Percentiles rank a stretch among this genome's conserved stretches.
phyloP scores from a whole-genome alignment of 2,329 filamentous ascomycete species.

The Fusarium coffeatum region DNA sequence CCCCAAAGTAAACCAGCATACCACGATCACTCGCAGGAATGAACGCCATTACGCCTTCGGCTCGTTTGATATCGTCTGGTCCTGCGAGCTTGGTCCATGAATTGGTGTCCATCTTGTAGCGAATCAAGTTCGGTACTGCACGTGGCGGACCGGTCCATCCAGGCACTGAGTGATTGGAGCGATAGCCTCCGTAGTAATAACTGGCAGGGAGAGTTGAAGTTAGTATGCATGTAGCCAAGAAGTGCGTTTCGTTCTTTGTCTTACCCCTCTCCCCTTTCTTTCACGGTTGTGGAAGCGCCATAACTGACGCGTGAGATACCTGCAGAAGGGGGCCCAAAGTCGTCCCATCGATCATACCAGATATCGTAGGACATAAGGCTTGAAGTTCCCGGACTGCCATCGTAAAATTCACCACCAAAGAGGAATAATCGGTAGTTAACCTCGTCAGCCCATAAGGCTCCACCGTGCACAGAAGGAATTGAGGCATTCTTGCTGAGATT shows the following conservation, averaged over 20 bases:
- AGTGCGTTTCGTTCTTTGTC: rapidly evolving
- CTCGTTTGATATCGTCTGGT: neutral
- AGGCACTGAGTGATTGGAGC: neutral
- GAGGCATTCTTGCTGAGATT: conserved; percentile 11
- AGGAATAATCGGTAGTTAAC: conserved; percentile 6
- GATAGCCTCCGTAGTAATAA: neutral
- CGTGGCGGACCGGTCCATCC: neutral
- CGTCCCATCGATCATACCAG: conserved; percentile 7
- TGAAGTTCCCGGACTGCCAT: neutral
- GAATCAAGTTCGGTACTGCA: neutral
- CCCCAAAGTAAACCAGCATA: conserved; percentile 2
- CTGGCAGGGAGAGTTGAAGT: neutral
- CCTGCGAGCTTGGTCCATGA: neutral
- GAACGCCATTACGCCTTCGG: neutral
- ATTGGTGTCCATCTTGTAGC: neutral
- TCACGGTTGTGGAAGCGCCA: neutral
- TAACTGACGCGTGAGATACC: conserved; percentile 2
- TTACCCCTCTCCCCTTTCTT: conserved; percentile 6
- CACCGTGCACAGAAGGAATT: conserved; percentile 2
- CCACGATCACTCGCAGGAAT: neutral
- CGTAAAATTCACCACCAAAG: neutral
- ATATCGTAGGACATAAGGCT: conserved; percentile 5
- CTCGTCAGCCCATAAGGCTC: conserved; percentile 2
- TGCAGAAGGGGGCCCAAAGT: neutral
- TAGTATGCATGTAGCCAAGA: neutral